phyloP scores from a whole-genome alignment of 306 rosid species.

The Lotus japonicus region DNA sequence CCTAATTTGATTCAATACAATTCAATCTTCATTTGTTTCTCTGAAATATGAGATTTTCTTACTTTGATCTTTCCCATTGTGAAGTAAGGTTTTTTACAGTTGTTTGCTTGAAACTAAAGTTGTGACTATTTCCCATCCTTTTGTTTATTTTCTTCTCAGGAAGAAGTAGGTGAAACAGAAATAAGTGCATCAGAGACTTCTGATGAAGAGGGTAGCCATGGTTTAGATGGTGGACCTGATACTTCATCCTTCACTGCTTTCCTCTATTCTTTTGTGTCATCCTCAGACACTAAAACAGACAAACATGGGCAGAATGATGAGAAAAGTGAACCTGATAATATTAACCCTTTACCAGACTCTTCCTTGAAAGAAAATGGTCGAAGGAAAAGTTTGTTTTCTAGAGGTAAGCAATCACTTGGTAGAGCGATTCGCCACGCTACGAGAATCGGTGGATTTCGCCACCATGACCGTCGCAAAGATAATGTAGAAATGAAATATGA shows the following conservation, averaged over 20 bases:
- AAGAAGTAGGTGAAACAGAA: conserved; percentile 36
- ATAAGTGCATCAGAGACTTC: conserved; percentile 31
- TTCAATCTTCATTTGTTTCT: no score
- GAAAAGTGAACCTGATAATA: conserved; percentile 16
- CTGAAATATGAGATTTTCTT: no score
- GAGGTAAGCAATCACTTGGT: conserved; percentile 66
- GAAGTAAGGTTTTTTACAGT: no score
- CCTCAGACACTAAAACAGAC: conserved; percentile 41
- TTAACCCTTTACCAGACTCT: conserved; percentile 24
- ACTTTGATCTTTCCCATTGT: no score
- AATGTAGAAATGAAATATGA: conserved; percentile 34
- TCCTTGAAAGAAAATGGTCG: conserved; percentile 44
- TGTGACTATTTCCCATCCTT: no score
- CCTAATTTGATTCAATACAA: no score
- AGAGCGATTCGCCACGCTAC: conserved; percentile 52
- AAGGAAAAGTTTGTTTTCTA: conserved; percentile 60
- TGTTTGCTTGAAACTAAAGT: no score
- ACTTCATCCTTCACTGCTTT: conserved; percentile 88
- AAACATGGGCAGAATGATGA: conserved; percentile 34
- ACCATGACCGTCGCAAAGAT: conserved; percentile 39
- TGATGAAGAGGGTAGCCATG: conserved; percentile 37
- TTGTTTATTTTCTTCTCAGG: conserved; percentile 35
- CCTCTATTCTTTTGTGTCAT: conserved; percentile 62
- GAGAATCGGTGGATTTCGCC: conserved; percentile 49
- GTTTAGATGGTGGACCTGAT: conserved; percentile 73